These are phyloP conservation scores for Alternaria gaisen DNA, from an alignment of 2,329 filamentous ascomycete species.

Conservation along the genomic window DNA sequence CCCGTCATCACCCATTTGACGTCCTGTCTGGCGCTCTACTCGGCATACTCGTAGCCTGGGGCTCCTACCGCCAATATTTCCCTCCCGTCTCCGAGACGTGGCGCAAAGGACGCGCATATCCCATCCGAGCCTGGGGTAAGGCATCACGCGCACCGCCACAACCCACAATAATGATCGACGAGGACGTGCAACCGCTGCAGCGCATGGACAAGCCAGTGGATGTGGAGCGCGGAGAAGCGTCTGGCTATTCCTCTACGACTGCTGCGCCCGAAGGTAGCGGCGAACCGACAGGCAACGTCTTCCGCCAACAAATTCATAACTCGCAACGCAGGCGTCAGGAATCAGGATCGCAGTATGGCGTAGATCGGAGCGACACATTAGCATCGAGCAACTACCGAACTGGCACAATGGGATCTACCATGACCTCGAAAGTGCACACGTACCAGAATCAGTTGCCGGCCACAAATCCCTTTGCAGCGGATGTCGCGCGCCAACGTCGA, in stretches of 20 bases:
- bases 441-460: slow-evolving; percentile 47
- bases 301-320: slow-evolving; percentile 50
- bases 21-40: slow-evolving; percentile 65
- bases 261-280: slow-evolving; percentile 24
- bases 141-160: slow-evolving; percentile 48
- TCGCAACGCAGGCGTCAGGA: slow-evolving; percentile 49
- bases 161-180: slow-evolving; percentile 36
- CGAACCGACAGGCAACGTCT: slow-evolving; percentile 46
- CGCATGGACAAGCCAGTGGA: slow-evolving; percentile 39
- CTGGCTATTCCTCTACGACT: slow-evolving; percentile 40
- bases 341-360: slow-evolving; percentile 30
- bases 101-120: slow-evolving; percentile 67
- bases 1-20: slow-evolving; percentile 68
- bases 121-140: slow-evolving; percentile 64
- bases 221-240: slow-evolving; percentile 44
- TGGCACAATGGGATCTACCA: slow-evolving; percentile 35
- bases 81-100: slow-evolving; percentile 63
- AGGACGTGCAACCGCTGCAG: slow-evolving; percentile 45
- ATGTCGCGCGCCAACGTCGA: slow-evolving; percentile 34
- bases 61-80: slow-evolving; percentile 68
- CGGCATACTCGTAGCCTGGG: slow-evolving; percentile 62
- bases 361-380: slow-evolving; percentile 45
- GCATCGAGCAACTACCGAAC: slow-evolving; percentile 41
- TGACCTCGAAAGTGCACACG: slow-evolving; percentile 42
- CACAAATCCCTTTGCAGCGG: slow-evolving; percentile 44